These are phyloP conservation scores for Tuber melanosporum DNA, from an alignment of 495 filamentous ascomycete species.

Conservation along the genomic window DNA sequence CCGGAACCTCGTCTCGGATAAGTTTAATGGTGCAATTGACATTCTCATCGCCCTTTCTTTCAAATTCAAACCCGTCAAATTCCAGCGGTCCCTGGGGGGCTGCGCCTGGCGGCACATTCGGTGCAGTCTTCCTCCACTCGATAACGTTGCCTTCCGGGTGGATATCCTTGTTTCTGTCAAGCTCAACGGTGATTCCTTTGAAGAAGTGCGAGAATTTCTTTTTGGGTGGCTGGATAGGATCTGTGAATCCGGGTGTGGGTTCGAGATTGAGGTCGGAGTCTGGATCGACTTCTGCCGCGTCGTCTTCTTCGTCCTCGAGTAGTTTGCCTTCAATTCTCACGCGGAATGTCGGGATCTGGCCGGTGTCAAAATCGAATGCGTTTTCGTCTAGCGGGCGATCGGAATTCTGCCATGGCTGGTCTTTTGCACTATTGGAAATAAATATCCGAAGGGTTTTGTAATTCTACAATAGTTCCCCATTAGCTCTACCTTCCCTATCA, in stretches of 20 bases:
- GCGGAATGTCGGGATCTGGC: slow-evolving; percentile 65
- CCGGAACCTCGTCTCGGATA: slow-evolving; percentile 73
- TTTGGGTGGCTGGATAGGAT: slow-evolving; percentile 43
- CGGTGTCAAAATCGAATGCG: slow-evolving; percentile 66
- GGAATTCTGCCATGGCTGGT: slow-evolving; percentile 83
- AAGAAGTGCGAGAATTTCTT: slow-evolving; percentile 90
- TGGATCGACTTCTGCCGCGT: slow-evolving; percentile 57
- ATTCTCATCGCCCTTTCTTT: slow-evolving; percentile 85
- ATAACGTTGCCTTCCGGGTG: slow-evolving; percentile 43
- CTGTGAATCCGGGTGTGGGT: slow-evolving; percentile 41
- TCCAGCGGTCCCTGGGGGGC: slow-evolving; percentile 70
- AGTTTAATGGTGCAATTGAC: slow-evolving; percentile 85
- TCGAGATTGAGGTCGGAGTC: slow-evolving; percentile 45
- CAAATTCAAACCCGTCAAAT: slow-evolving; percentile 88
- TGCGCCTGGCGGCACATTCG: slow-evolving; percentile 54
- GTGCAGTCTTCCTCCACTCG: slow-evolving; percentile 46
- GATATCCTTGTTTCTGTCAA: slow-evolving; percentile 56
- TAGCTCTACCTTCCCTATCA: neutral
- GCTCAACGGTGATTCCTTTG: slow-evolving; percentile 81
- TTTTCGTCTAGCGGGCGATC: slow-evolving; percentile 53
- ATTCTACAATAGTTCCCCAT: slow-evolving; percentile 46
- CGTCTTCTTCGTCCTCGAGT: slow-evolving; percentile 63
- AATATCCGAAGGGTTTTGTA: slow-evolving; percentile 83
- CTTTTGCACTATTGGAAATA: slow-evolving; percentile 92
- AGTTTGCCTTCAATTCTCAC: slow-evolving; percentile 92